These are phyloP conservation scores for Phytophthora boehmeriae DNA, from an alignment of 352 stramenopile genomes.

Conservation along the genomic window DNA sequence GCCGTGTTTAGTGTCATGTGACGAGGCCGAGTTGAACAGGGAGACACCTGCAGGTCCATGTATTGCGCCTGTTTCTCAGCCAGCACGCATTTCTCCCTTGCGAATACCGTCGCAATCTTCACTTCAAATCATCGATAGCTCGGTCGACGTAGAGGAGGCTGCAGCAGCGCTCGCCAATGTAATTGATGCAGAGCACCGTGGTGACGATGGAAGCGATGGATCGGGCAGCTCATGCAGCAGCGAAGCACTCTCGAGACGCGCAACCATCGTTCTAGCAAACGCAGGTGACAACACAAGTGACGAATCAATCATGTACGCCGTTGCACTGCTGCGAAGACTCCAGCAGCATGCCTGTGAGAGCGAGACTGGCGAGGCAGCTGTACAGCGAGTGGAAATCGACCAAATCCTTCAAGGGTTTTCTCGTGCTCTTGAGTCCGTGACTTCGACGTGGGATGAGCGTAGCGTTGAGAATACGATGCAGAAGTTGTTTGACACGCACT, in stretches of 20 bases:
- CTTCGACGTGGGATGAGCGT: slow-evolving; percentile 46
- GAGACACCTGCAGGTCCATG: slow-evolving; percentile 15
- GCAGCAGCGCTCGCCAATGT: not conserved
- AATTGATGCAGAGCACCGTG: slow-evolving; percentile 18
- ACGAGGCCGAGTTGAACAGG: slow-evolving; percentile 19
- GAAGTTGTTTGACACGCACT: slow-evolving; percentile 76
- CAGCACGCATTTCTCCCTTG: slow-evolving; percentile 19
- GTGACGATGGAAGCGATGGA: slow-evolving; percentile 3
- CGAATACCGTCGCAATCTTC: slow-evolving; percentile 30
- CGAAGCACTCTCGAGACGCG: slow-evolving; percentile 9
- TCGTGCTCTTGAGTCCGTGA: slow-evolving; percentile 54
- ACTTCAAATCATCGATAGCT: slow-evolving; percentile 25
- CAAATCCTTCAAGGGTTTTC: slow-evolving; percentile 70
- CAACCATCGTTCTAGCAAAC: slow-evolving; percentile 21
- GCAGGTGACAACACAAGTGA: slow-evolving; percentile 38
- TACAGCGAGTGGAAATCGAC: slow-evolving; percentile 56
- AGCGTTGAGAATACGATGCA: slow-evolving; percentile 70
- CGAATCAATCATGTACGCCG: slow-evolving; percentile 59
- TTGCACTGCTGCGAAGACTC: slow-evolving; percentile 60
- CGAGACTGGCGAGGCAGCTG: slow-evolving; percentile 39
- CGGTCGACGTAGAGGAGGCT: slow-evolving; percentile 23
- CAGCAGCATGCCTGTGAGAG: slow-evolving; percentile 47
- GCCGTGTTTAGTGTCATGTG: slow-evolving; percentile 13
- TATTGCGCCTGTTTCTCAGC: slow-evolving; percentile 15
- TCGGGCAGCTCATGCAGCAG: not conserved